Conservation (phyloP, 768 basidiomycete species). For the Coprinopsis strossmayeri region DNA sequence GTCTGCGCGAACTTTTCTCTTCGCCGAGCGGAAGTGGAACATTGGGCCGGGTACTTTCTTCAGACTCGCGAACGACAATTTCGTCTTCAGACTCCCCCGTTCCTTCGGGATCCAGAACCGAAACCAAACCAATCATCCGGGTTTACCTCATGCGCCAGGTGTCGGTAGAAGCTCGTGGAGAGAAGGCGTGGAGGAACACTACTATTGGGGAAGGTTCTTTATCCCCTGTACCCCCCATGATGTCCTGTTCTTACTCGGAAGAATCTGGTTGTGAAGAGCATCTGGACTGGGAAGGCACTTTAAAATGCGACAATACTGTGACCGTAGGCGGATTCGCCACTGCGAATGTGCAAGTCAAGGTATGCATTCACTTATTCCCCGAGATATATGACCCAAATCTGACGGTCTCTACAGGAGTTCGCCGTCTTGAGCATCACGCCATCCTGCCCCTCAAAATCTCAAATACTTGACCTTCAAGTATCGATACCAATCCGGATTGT, state of each 20-base stretch:
- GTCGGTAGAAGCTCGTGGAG: slow-evolving; percentile 26
- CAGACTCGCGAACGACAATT: slow-evolving; percentile 17
- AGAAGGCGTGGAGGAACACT: slow-evolving; percentile 31
- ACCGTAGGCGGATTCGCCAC: slow-evolving; percentile 40
- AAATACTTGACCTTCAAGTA: slow-evolving; percentile 33
- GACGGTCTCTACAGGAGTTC: slow-evolving; percentile 40
- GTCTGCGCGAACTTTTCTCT: slow-evolving; percentile 40
- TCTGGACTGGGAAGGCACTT: slow-evolving; percentile 59
- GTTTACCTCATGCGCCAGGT: slow-evolving; percentile 51
- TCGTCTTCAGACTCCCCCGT: slow-evolving; percentile 7
- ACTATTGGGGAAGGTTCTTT: slow-evolving; percentile 45
- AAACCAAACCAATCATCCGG: slow-evolving; percentile 28
- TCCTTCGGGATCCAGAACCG: background rate
- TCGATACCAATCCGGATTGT: slow-evolving; percentile 50
- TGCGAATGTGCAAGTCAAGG: slow-evolving; percentile 36
- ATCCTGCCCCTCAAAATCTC: slow-evolving; percentile 23
- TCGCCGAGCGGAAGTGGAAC: slow-evolving; percentile 9
- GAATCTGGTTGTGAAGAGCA: slow-evolving; percentile 26
- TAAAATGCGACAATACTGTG: slow-evolving; percentile 31
- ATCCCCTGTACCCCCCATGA: slow-evolving; percentile 34
- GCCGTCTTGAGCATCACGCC: slow-evolving; percentile 45
- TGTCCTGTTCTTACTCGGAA: slow-evolving; percentile 17
- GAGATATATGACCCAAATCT: background rate
- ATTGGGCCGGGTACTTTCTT: slow-evolving; percentile 18
- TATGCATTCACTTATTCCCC: slow-evolving; percentile 14